These are phyloP conservation scores for Xanthoconium separans DNA, from an alignment of 1,284 basidiomycete genomes.

Conservation along the genomic window DNA sequence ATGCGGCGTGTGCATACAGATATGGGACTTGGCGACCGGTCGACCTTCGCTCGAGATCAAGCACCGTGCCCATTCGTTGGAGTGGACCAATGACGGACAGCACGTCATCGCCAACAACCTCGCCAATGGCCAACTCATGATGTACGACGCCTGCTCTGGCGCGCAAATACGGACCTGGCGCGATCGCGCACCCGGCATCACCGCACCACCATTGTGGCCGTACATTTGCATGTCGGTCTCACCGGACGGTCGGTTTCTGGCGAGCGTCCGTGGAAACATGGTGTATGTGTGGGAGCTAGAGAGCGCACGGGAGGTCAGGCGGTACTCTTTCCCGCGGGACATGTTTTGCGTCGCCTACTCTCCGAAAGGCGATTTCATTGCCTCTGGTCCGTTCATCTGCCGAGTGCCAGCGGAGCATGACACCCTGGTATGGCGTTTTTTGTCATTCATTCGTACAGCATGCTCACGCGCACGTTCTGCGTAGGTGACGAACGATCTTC, in stretches of 20 bases:
- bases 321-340: constrained; percentile 24
- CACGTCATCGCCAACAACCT: constrained; percentile 25
- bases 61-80: constrained; percentile 25
- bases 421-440: constrained; percentile 6
- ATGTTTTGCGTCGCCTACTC: constrained; percentile 29
- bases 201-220: constrained; percentile 18
- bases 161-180: constrained; percentile 24
- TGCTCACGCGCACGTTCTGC: constrained; percentile 1
- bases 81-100: constrained; percentile 23
- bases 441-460: not conserved
- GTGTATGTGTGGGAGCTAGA: constrained; percentile 23
- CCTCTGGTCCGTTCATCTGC: constrained; percentile 20
- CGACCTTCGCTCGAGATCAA: constrained; percentile 26
- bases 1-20: constrained; percentile 25
- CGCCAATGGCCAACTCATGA: constrained; percentile 24
- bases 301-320: constrained; percentile 13
- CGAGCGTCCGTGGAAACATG: constrained; percentile 22
- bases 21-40: constrained; percentile 21
- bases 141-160: constrained; percentile 23
- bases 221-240: constrained; percentile 28
- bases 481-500: constrained; percentile 4
- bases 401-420: constrained; percentile 11
- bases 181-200: constrained; percentile 5
- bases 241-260: constrained; percentile 15
- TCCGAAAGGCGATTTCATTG: constrained; percentile 23